Conservation (phyloP, 257 asterid genomes). For the Cinchona pubescens region DNA sequence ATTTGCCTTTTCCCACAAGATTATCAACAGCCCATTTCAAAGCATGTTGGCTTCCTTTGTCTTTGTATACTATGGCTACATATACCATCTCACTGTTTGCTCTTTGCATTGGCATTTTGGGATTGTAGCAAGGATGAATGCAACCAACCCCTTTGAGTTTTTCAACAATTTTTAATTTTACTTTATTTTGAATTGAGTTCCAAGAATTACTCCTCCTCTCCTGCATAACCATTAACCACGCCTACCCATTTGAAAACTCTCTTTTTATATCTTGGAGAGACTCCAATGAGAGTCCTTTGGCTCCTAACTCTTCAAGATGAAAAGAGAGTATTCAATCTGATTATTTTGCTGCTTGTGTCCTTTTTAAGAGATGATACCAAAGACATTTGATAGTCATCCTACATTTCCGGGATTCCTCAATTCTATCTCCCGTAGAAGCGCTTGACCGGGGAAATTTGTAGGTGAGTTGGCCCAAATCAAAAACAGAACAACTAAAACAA, state of each 20-base stretch:
- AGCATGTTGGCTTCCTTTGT: constrained; percentile 90
- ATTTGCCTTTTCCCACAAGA: constrained; percentile 68
- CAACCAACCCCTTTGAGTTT: neutral
- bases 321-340: neutral
- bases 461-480: neutral
- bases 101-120: constrained; percentile 33
- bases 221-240: neutral
- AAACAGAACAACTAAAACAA: no score
- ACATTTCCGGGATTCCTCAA: constrained; percentile 2
- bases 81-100: constrained; percentile 50
- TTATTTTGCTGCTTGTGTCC: neutral
- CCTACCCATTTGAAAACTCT: neutral
- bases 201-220: neutral
- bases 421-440: neutral
- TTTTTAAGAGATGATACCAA: neutral
- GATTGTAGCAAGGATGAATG: neutral
- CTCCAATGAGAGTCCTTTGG: constrained; percentile 5
- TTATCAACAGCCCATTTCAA: constrained; percentile 94
- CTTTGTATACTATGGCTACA: constrained; percentile 85
- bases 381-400: constrained; percentile 6
- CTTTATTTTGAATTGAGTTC: neutral
- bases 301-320: neutral
- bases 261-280: constrained; percentile 3
- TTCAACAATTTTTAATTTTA: neutral
- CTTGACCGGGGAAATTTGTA: neutral